phyloP scores from a whole-genome alignment of 2,329 filamentous ascomycete species.

The Didymella sp. region DNA sequence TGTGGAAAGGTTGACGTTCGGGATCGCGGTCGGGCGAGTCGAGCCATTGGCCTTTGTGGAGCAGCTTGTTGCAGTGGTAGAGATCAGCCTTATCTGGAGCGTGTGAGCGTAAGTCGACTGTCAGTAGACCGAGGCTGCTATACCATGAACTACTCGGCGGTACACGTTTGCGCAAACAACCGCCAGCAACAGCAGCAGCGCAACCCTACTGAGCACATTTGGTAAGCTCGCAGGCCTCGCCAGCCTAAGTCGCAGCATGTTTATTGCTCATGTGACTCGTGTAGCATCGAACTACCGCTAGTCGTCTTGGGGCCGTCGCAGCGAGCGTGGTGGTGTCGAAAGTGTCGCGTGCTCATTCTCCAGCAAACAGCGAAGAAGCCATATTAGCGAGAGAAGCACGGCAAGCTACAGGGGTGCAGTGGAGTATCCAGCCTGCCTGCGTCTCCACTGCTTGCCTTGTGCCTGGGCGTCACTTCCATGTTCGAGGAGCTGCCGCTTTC shows the following conservation, averaged over 20 bases:
- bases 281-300: background rate
- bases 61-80: slow-evolving; percentile 61
- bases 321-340: background rate
- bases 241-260: slow-evolving; percentile 22
- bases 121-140: slow-evolving; percentile 2
- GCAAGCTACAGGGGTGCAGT: slow-evolving; percentile 12
- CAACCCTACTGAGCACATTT: slow-evolving; percentile 12
- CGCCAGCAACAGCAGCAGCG: slow-evolving; percentile 17
- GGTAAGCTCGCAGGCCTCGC: slow-evolving; percentile 13
- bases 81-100: slow-evolving; percentile 54
- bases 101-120: background rate
- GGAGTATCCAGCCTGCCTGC: slow-evolving; percentile 6
- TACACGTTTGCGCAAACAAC: slow-evolving; percentile 24
- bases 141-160: slow-evolving; percentile 18
- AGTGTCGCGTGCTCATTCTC: slow-evolving; percentile 11
- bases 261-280: slow-evolving; percentile 7
- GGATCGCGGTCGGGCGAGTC: slow-evolving; percentile 44
- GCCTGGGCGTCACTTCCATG: slow-evolving; percentile 7
- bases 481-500: slow-evolving; percentile 13
- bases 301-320: background rate
- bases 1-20: slow-evolving; percentile 48
- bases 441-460: slow-evolving; percentile 19
- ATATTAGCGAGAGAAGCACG: slow-evolving; percentile 13
- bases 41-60: slow-evolving; percentile 62
- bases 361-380: slow-evolving; percentile 5